These are phyloP conservation scores for Phyllosticta citriasiana DNA, from an alignment of 2,329 filamentous ascomycete species.

Conservation along the genomic window DNA sequence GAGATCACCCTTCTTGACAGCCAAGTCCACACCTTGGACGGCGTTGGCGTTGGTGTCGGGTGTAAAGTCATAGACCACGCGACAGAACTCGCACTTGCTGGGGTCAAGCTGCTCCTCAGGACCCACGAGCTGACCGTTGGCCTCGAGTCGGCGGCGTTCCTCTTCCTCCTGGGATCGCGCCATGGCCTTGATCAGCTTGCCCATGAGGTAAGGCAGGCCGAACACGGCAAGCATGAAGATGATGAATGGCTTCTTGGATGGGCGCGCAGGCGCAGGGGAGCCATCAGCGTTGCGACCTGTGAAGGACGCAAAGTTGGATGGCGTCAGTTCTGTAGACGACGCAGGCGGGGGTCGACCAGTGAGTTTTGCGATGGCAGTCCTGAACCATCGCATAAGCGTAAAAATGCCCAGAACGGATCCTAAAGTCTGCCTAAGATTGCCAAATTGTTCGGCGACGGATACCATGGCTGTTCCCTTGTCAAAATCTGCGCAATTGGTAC, in stretches of 20 bases:
- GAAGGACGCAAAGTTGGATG: constrained; percentile 83
- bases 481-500: constrained; percentile 2
- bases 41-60: constrained; percentile 53
- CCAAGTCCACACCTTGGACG: constrained; percentile 66
- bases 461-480: constrained; percentile 66
- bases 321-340: constrained; percentile 77
- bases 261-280: constrained; percentile 55
- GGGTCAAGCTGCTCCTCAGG: constrained; percentile 54
- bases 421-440: constrained; percentile 83
- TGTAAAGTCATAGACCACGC: constrained; percentile 86
- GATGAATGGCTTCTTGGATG: constrained; percentile 89
- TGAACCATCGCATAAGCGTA: constrained; percentile 88
- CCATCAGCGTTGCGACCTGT: constrained; percentile 63
- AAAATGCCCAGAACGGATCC: constrained; percentile 93
- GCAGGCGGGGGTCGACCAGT: constrained; percentile 85
- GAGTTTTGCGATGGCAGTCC: constrained; percentile 81
- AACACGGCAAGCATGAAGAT: constrained; percentile 94
- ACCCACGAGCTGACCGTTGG: constrained; percentile 34
- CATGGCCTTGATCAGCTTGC: constrained; percentile 81
- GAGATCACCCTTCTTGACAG: constrained; percentile 88
- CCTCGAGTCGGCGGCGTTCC: constrained; percentile 49
- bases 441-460: constrained; percentile 93
- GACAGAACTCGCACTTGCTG: constrained; percentile 90
- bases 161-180: constrained; percentile 80
- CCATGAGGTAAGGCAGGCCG: constrained; percentile 92